phyloP scores from a whole-genome alignment of 2,329 filamentous ascomycete genomes.

The Lecanosticta acicola region DNA sequence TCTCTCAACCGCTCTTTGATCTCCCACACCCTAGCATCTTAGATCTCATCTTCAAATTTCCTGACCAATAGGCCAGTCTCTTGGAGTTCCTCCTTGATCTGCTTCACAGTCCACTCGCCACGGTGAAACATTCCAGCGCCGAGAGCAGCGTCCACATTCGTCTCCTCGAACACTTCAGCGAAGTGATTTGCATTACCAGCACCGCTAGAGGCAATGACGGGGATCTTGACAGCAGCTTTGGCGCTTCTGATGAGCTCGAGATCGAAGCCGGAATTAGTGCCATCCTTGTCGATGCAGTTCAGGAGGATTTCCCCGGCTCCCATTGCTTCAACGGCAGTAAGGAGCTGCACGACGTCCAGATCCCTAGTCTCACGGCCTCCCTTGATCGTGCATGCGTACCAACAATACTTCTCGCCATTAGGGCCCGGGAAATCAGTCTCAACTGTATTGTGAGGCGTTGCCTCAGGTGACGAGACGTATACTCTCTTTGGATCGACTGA shows the following conservation, averaged over 20 bases:
- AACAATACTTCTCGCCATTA: conserved; percentile 74
- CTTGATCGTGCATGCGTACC: conserved; percentile 97
- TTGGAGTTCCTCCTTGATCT: conserved; percentile 80
- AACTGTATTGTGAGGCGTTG: conserved; percentile 70
- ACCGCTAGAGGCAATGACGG: conserved; percentile 90
- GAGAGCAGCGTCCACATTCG: conserved; percentile 82
- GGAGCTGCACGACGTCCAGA: conserved; percentile 83
- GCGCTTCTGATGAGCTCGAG: conserved; percentile 84
- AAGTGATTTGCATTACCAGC: conserved; percentile 87
- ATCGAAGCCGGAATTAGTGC: conserved; percentile 90
- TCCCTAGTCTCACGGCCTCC: conserved; percentile 92
- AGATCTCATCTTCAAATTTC: conserved; percentile 59
- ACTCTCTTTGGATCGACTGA: conserved; percentile 90
- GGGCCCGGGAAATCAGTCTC: conserved; percentile 65
- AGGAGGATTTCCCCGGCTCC: conserved; percentile 89
- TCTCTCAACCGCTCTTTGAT: too few species aligned
- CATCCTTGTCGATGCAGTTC: conserved; percentile 97
- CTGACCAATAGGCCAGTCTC: conserved; percentile 71
- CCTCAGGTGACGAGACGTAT: conserved; percentile 65
- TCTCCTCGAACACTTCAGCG: conserved; percentile 79
- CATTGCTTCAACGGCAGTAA: conserved; percentile 89
- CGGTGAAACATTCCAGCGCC: conserved; percentile 98
- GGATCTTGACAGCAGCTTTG: conserved; percentile 80
- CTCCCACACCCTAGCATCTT: too few species aligned
- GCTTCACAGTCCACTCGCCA: conserved; percentile 86